Base-by-base conservation (phyloP, 2,329 filamentous ascomycete genomes). In the Peltaster fructicola region DNA sequence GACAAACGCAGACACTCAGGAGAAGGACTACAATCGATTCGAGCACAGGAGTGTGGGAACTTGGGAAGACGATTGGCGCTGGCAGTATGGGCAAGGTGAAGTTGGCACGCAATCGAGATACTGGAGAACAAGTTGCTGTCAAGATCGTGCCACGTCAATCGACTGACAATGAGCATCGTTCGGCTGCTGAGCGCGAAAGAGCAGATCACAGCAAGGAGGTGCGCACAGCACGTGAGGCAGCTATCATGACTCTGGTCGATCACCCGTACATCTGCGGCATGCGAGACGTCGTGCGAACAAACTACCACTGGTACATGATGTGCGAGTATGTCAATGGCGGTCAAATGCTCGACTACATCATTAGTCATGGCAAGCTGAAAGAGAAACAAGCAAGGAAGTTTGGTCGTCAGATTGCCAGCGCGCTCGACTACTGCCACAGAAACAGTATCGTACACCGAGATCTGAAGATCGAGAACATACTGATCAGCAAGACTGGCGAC, bases 71-170 rank as follows among this genome's bases (percentile, higher is more conserved):
- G 3, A 88, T 98, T 43, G 88, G 88, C 31, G 82, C 84, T 26
- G 88, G 88, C 24, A 95, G 85, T 52, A 98, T 98, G 88, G 88
- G 88, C 36, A 95, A 95, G 53, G 88, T 98, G 34, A 95, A 95
- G 57, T 61, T 98, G 38, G 88, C 88, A 13, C 79, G 79, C 42
- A 90, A 90, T 52, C 66, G 76, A 39, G 84, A 91, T 43, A 79
- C 78, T 11, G 78, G 76, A 40, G 88, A 95, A 59, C 79, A 93
- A 70, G 84, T 91, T 33, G 88, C 88, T 17, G 82, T 92, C 51
- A 98, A 98, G 56, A 95, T 98, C 40, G 82, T 98, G 21, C 85
- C 88, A 12, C 68, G 88, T 42, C 78, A 80, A 37, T 84, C 81
- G 23, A 77, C 76, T 32, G 84, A 92, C 47, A 34, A 32, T 15